A percentile compares a stretch with the other conserved stretches of the same genome.
Conservation (phyloP, 2,329 filamentous ascomycete species). For the Neurospora crassa region DNA sequence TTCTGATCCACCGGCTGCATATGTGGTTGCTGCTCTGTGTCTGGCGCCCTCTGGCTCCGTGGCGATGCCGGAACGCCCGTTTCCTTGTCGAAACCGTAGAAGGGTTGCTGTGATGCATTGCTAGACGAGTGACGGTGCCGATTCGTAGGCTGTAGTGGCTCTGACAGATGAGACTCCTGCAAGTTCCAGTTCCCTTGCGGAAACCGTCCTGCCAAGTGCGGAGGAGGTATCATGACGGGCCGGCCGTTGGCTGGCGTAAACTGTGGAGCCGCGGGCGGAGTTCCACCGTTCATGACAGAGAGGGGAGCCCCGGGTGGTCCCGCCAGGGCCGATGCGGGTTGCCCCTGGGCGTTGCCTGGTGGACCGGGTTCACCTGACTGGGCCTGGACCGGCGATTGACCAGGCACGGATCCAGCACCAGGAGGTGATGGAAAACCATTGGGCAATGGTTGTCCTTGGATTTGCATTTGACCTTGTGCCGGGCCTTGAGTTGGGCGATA, state of each 20-base stretch:
- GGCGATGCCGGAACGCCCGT: constrained; percentile 26
- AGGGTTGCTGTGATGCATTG: constrained; percentile 22
- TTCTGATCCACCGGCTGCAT: background rate
- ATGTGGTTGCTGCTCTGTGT: constrained; percentile 16
- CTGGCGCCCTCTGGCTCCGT: constrained; percentile 36
- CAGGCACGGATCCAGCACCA: background rate
- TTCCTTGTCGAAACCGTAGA: constrained; percentile 42
- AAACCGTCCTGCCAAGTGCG: constrained; percentile 22
- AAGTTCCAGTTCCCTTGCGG: constrained; percentile 41
- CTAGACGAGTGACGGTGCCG: constrained; percentile 26
- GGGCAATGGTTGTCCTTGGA: constrained; percentile 4
- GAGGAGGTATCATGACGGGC: constrained; percentile 11
- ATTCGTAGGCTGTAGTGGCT: constrained; percentile 35
- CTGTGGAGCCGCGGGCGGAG: background rate
- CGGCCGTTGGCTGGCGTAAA: constrained; percentile 4
- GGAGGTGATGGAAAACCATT: constrained; percentile 2
- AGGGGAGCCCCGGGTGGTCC: constrained; percentile 8
- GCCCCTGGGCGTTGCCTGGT: constrained; percentile 5
- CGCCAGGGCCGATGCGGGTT: constrained; percentile 3
- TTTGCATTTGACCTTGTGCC: constrained; percentile 9
- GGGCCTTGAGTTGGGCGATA: constrained; percentile 16
- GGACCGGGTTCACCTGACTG: constrained; percentile 1
- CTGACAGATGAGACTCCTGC: constrained; percentile 43
- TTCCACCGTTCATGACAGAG: constrained; percentile 7
- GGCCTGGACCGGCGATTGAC: background rate